Evolutionary conservation across 169 alveolate genomes (phyloP).

Genomic region (Hammondia hammondi): DNA sequence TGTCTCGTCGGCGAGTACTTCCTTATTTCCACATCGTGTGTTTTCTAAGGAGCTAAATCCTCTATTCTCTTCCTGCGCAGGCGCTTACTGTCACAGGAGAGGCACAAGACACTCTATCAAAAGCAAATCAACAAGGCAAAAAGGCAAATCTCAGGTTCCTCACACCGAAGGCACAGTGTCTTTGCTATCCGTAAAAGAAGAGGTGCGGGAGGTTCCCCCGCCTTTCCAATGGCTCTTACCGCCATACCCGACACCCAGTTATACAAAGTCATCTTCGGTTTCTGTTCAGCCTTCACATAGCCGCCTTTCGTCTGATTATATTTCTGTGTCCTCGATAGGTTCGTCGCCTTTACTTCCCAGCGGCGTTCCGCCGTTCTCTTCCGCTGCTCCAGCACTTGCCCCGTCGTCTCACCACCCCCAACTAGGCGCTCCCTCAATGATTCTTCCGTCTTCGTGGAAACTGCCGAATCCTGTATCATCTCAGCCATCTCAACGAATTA

Average conservation of each 20-base stretch:
- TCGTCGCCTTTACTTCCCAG: no score
- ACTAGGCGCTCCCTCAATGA: background rate
- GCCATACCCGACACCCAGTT: background rate
- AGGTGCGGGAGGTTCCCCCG: background rate
- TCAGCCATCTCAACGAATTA: background rate
- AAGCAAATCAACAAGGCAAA: background rate
- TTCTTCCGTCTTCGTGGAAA: background rate
- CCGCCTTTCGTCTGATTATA: no score
- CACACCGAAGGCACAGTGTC: background rate
- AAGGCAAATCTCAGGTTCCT: background rate
- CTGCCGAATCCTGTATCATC: background rate
- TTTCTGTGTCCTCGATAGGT: no score
- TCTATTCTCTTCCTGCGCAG: background rate
- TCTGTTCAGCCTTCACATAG: no score
- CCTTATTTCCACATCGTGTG: background rate
- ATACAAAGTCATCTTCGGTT: no score
- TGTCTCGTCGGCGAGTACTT: no score
- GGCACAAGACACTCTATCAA: background rate
- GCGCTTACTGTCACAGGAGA: background rate
- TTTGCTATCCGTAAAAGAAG: background rate
- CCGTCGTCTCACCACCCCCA: background rate
- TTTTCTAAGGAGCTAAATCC: background rate
- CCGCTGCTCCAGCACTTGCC: background rate
- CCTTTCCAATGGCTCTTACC: background rate
- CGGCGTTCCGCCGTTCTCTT: background rate